Evolutionary conservation across 257 asterid genomes (phyloP), one percentile per base, ranked within the genome.

Genomic region (Solanum chiquidenum): DNA sequence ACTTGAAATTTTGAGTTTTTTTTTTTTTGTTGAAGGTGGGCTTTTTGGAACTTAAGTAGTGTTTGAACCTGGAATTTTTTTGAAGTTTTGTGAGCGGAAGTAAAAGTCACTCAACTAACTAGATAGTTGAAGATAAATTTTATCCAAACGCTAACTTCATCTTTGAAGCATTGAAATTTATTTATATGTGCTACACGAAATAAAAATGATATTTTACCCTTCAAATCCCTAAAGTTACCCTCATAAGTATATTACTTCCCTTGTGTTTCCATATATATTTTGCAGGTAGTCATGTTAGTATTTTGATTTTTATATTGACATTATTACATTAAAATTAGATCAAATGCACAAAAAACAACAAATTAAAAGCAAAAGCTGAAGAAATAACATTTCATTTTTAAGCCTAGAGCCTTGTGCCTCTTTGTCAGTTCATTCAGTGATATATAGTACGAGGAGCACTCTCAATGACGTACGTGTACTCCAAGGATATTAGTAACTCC

Each of bases 391-490:
- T 12, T 44, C 25, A 79, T 46, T 29, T 25, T 27, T 46, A 18
- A 90, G 89, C 72, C 88, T 84, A 84, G 91, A 90, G 92, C 91
- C 87, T 83, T 87, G 90, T 86, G 89, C 77, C 87, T 85, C 38
- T 52, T 82, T 82, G 85, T 88, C 87, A 52, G 90, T 86, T 87
- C 85, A 74, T 58, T 88, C 33, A 68, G 23, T 35, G 12, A 14
- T 82, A 52, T 52, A 18, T 52, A 29, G 69, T 82, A 82, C 85
- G 85, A 82, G 85, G 85, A 80, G 25, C 42, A 27, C 42, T 46
- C 42, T 82, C 29, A 12, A 13, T 77, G 35, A 77, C 21, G 64
- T 21, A 44, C 40, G 27, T 21, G 52, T 37, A 75, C 80, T 73
- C 46, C 80, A 34, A 73, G 4, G 25, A 31, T 16, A 16, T 29